These are phyloP conservation scores for Capronia americana DNA, from an alignment of 2,329 filamentous ascomycete genomes.

Conservation along the genomic window DNA sequence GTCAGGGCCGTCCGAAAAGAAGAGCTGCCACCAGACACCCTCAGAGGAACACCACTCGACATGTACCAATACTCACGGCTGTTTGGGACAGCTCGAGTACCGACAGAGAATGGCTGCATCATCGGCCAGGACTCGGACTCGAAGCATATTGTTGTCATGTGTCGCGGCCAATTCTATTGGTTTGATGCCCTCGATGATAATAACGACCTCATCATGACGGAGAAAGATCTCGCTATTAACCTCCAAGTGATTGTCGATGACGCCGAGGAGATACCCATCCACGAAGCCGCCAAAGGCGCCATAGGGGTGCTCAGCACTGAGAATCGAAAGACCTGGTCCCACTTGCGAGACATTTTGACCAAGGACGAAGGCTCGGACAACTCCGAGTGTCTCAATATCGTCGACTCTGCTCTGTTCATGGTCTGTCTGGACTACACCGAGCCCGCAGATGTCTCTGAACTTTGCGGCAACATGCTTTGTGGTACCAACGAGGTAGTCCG, in stretches of 20 bases:
- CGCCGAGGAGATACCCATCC: constrained; percentile 84
- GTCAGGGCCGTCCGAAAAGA: constrained; percentile 91
- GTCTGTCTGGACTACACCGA: constrained; percentile 93
- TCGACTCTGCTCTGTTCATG: constrained; percentile 91
- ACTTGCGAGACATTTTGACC: constrained; percentile 83
- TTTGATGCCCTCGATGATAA: constrained; percentile 97
- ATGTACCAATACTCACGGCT: constrained; percentile 98
- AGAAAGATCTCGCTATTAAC: constrained; percentile 90
- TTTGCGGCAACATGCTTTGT: constrained; percentile 99
- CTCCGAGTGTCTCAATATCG: constrained; percentile 91
- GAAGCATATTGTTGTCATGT: constrained; percentile 91
- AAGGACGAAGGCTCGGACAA: constrained; percentile 90
- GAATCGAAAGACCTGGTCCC: constrained; percentile 95
- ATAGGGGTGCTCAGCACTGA: constrained; percentile 94
- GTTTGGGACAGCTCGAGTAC: constrained; percentile 92
- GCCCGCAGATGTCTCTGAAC: constrained; percentile 75
- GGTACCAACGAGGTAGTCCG: constrained; percentile 90
- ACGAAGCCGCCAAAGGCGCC: constrained; percentile 93
- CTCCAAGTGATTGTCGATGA: constrained; percentile 91
- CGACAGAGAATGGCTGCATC: constrained; percentile 91
- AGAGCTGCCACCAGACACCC: constrained; percentile 85
- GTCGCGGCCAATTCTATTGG: constrained; percentile 97
- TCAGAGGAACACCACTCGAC: constrained; percentile 83
- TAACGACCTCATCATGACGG: constrained; percentile 94
- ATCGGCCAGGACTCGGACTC: constrained; percentile 94